Base-by-base conservation (phyloP, 2,329 filamentous ascomycete species). In the Penicillium concentricum region DNA sequence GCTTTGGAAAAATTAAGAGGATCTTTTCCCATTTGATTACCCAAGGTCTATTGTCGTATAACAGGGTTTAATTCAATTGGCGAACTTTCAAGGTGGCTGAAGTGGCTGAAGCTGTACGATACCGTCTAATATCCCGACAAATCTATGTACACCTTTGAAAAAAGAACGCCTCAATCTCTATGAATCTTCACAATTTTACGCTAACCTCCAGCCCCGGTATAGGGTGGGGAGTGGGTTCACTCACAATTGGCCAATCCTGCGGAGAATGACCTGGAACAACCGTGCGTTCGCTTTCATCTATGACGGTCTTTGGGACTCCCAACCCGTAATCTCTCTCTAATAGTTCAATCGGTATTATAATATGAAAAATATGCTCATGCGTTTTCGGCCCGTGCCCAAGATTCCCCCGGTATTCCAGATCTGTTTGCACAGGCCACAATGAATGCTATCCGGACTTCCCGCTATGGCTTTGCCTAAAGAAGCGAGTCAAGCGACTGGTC, bases 371-470 rank as follows among this genome's bases (percentile, higher is more conserved):
- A 41, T 41, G 28, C 15, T 35, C 3, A 9, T 59, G 15, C 41
- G 37, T 50, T 26, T 61, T 38, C 44, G 53, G 50, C 46, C 41
- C n/a, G 56, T 32, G 18, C 35, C n/a, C 35, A 51, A 30, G 57
- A 60, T 38, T 56, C 61, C 15, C 55, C 55, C 32, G n/a, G 12
- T 5, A 4, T 60, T 22, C 60, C 58, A n/a, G 53, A 60, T 43
- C 43, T 65, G 3, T 51, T 54, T 16, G 59, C 56, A 20, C 49
- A 55, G 43, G 54, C 60, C 41, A 62, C 63, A 53, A 43, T 24
- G 39, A 57, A 5, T 51, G 48, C 34, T 53, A 53, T 42, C 18
- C 55, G 6, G 53, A 63, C 22, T 58, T 60, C 30, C 30, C 30
- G 56, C 12, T 18, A 47, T 45, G 50, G 43, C n/a, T 64, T 61